Percentiles rank a stretch among this genome's conserved stretches.
phyloP scores from a whole-genome alignment of 371 early-diverging fungal genomes.

The Catenaria anguillulae region DNA sequence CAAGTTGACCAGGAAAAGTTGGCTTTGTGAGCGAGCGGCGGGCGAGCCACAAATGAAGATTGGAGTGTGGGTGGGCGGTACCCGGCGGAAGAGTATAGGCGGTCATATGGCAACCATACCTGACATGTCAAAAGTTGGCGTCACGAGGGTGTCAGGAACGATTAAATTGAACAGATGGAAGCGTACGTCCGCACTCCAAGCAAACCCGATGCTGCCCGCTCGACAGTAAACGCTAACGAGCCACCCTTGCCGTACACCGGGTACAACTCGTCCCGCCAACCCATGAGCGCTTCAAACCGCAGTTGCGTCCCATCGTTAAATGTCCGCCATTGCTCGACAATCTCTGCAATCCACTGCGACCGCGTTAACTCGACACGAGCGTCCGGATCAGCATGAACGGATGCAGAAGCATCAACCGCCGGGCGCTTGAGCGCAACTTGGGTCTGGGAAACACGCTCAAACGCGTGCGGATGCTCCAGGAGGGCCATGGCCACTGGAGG shows the following conservation, averaged over 20 bases:
- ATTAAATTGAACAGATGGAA: conserved; percentile 31
- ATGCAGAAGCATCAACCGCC: not conserved
- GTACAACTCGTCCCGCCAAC: conserved; percentile 69
- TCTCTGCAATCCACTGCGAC: not conserved
- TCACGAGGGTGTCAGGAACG: not conserved
- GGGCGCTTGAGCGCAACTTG: not conserved
- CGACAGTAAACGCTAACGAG: conserved; percentile 47
- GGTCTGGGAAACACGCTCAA: not conserved
- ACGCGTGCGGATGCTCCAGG: not conserved
- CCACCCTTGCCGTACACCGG: conserved; percentile 45
- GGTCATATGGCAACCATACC: conserved; percentile 55
- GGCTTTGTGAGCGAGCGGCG: conserved; percentile 56
- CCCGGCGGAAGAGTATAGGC: conserved; percentile 31
- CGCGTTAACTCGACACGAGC: too few relatives aligned
- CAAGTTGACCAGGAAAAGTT: conserved; percentile 74
- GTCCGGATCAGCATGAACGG: too few relatives aligned
- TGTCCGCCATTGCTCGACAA: not conserved
- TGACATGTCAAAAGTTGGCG: not conserved
- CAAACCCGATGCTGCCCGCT: conserved; percentile 61
- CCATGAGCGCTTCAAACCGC: conserved; percentile 9
- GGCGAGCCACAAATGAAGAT: conserved; percentile 69
- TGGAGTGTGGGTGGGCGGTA: conserved; percentile 15
- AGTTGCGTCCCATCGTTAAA: too few relatives aligned
- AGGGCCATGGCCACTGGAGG: not conserved
- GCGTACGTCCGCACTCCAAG: conserved; percentile 63